phyloP scores from a whole-genome alignment of 345 rosid species.

The Bruguiera gymnorhiza region DNA sequence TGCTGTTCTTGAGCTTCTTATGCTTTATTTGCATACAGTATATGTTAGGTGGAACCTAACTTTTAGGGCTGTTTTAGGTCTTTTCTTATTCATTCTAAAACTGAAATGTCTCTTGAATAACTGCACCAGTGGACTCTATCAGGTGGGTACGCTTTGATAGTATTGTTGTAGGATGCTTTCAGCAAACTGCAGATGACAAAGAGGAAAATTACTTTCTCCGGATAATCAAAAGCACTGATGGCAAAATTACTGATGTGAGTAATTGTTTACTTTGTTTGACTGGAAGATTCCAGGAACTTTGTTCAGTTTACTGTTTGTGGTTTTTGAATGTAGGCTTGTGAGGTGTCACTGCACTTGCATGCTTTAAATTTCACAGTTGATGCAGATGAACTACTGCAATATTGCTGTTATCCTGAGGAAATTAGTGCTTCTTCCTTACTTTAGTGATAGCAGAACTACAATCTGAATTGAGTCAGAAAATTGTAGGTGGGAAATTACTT shows the following conservation, averaged over 20 bases:
- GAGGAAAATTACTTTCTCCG: slow-evolving; percentile 77
- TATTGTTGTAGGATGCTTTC: slow-evolving; percentile 73
- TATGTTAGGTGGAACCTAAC: too few species aligned
- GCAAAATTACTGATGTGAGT: slow-evolving; percentile 73
- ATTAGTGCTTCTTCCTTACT: background rate
- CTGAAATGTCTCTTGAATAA: slow-evolving; percentile 27
- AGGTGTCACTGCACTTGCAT: background rate
- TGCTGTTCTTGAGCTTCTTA: too few species aligned
- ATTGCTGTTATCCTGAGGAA: background rate
- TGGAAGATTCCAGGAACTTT: background rate
- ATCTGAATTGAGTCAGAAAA: background rate
- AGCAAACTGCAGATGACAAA: slow-evolving; percentile 50
- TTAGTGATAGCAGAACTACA: background rate
- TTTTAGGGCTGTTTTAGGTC: background rate
- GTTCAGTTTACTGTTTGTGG: too few species aligned
- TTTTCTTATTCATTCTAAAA: slow-evolving; percentile 11
- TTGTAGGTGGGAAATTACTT: background rate
- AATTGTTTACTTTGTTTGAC: background rate
- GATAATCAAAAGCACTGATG: slow-evolving; percentile 66
- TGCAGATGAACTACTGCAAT: background rate
- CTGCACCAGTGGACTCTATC: slow-evolving; percentile 83
- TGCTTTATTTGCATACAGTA: too few species aligned
- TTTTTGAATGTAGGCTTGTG: background rate
- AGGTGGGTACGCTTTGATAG: slow-evolving; percentile 75
- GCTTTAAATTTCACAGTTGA: background rate